Evolutionary conservation across 106 monocot genomes (phyloP).

Genomic region (Allium fistulosum): DNA sequence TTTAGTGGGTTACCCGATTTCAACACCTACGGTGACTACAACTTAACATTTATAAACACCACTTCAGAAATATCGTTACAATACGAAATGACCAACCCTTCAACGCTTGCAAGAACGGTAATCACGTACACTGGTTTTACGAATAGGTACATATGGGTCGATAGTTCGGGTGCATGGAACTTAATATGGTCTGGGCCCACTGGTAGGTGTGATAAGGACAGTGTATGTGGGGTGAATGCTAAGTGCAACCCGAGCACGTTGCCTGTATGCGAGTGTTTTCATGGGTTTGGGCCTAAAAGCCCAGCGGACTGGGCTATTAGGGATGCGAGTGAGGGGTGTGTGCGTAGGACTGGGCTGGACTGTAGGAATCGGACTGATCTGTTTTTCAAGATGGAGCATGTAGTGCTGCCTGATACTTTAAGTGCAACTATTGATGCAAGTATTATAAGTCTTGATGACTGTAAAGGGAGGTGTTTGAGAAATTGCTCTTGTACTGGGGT

Average conservation of each 20-base stretch:
- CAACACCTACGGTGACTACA: not conserved
- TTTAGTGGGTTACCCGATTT: conserved; percentile 1
- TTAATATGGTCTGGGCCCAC: conserved; percentile 13
- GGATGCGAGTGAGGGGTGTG: conserved; percentile 22
- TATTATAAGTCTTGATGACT: conserved; percentile 12
- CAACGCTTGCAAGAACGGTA: conserved; percentile 8
- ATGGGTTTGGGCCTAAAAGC: conserved; percentile 37
- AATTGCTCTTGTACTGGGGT: conserved; percentile 32
- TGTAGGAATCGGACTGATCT: conserved; percentile 22
- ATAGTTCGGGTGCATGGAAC: conserved; percentile 12
- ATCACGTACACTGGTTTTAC: conserved; percentile 7
- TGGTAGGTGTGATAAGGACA: conserved; percentile 22
- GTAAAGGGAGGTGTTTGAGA: conserved; percentile 11
- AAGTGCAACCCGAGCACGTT: conserved; percentile 21
- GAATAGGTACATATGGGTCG: conserved; percentile 13
- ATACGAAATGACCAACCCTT: not conserved
- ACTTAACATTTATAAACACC: conserved; percentile 11
- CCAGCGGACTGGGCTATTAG: conserved; percentile 21
- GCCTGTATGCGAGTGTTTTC: conserved; percentile 41
- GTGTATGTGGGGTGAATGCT: conserved; percentile 34
- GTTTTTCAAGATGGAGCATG: conserved; percentile 13
- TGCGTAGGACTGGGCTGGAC: conserved; percentile 16
- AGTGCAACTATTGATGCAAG: conserved; percentile 1
- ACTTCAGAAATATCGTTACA: conserved; percentile 15
- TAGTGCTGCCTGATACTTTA: conserved; percentile 26